phyloP scores from a whole-genome alignment of 2,329 filamentous ascomycete species.

The Trichoderma brevicompactum region DNA sequence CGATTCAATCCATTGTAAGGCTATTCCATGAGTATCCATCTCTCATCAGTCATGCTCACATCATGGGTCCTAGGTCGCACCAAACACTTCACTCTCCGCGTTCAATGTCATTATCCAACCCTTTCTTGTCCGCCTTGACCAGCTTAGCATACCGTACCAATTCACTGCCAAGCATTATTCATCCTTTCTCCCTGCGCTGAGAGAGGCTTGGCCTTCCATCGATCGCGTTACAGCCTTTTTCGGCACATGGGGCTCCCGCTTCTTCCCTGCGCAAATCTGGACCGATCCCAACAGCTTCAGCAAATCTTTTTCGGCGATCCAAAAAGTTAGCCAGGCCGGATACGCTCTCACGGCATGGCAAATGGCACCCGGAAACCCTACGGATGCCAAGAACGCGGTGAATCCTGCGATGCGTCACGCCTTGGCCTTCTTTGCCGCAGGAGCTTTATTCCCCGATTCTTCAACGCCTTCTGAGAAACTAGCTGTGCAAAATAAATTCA shows the following conservation, averaged over 20 bases:
- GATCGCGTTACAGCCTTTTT: neutral
- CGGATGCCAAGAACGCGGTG: neutral
- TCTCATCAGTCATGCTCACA: no score
- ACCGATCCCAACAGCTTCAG: neutral
- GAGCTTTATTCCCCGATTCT: conserved; percentile 35
- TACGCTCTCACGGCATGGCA: neutral
- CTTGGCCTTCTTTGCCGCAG: neutral
- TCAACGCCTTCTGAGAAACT: no score
- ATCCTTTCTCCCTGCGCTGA: neutral
- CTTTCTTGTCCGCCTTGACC: no score
- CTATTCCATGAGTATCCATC: neutral
- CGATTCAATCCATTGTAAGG: neutral
- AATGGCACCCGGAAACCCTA: neutral
- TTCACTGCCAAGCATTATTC: neutral
- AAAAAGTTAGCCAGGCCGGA: neutral
- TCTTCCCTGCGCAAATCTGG: neutral
- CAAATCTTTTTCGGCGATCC: neutral
- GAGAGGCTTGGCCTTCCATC: neutral
- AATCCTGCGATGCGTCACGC: neutral
- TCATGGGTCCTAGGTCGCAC: no score
- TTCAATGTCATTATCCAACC: no score
- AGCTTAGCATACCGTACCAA: neutral
- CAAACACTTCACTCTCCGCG: no score
- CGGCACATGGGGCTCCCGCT: neutral
- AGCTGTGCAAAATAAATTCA: no score